Evolutionary conservation across 495 filamentous ascomycete species (phyloP).

Genomic region (Oidiodendron maius): DNA sequence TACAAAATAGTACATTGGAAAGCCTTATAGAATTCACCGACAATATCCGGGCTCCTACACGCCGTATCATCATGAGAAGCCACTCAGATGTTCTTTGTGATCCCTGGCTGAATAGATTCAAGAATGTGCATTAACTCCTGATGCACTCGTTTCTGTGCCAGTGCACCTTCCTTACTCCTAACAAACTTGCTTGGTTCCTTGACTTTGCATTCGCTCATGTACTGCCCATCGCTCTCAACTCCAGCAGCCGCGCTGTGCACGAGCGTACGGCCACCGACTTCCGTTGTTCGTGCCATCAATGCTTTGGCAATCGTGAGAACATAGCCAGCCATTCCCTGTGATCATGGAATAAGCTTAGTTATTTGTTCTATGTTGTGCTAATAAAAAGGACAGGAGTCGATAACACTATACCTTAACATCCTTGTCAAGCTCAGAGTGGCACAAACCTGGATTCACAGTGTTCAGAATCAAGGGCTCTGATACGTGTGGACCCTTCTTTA

Average conservation of each 20-base stretch:
- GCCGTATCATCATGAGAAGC: too few species aligned
- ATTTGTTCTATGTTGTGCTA: constrained; percentile 32
- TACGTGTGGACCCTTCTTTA: constrained; percentile 15
- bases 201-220: constrained; percentile 13
- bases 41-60: too few species aligned
- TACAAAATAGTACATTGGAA: too few species aligned
- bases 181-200: constrained; percentile 9
- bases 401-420: constrained; percentile 15
- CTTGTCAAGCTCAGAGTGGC: constrained; percentile 21
- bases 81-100: constrained; percentile 1
- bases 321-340: constrained; percentile 6
- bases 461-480: constrained; percentile 35
- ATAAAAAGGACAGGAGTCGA: constrained; percentile 33
- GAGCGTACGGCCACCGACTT: constrained; percentile 11
- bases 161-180: constrained; percentile 9
- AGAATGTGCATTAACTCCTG: constrained; percentile 9
- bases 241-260: constrained; percentile 5
- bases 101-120: constrained; percentile 11
- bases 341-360: neutral
- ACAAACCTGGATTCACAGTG: constrained; percentile 33
- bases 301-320: constrained; percentile 12
- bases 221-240: constrained; percentile 10
- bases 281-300: constrained; percentile 12
- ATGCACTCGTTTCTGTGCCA: constrained; percentile 1
- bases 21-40: too few species aligned